Evolutionary conservation across 2,329 filamentous ascomycete genomes (phyloP).

Genomic region (Colletotrichum godetiae): DNA sequence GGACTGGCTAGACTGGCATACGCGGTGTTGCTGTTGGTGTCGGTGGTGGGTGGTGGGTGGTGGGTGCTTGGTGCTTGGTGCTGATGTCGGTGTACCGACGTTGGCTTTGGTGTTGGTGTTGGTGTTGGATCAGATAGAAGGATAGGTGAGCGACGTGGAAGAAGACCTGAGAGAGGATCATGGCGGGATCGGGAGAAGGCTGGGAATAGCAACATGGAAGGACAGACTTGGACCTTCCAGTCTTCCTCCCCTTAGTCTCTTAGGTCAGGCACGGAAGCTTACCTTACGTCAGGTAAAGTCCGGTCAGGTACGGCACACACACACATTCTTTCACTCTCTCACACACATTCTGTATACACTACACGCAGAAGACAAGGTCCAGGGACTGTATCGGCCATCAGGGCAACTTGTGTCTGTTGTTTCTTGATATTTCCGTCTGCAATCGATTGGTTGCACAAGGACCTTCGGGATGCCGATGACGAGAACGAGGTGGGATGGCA

Average conservation of each 20-base stretch:
- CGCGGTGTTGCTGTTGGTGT: not conserved
- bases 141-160: not conserved
- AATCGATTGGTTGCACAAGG: not conserved
- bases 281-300: not conserved
- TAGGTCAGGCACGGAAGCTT: not conserved
- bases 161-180: not conserved
- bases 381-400: not conserved
- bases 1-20: not conserved
- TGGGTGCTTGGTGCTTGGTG: not conserved
- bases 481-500: slow-evolving; percentile 20
- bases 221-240: not conserved
- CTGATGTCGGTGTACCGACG: not conserved
- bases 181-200: slow-evolving; percentile 19
- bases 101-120: not conserved
- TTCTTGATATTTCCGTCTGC: not conserved
- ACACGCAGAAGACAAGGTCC: not conserved
- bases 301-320: not conserved
- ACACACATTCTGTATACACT: not conserved
- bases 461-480: slow-evolving; percentile 5
- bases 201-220: not conserved
- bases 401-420: not conserved
- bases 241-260: not conserved
- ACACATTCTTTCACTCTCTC: not conserved
- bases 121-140: not conserved
- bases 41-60: not conserved